A percentile compares a stretch with the other conserved stretches of the same genome.
These are phyloP conservation scores for Leptosphaerulina australis DNA, from an alignment of 2,329 filamentous ascomycete species.

Conservation along the genomic window DNA sequence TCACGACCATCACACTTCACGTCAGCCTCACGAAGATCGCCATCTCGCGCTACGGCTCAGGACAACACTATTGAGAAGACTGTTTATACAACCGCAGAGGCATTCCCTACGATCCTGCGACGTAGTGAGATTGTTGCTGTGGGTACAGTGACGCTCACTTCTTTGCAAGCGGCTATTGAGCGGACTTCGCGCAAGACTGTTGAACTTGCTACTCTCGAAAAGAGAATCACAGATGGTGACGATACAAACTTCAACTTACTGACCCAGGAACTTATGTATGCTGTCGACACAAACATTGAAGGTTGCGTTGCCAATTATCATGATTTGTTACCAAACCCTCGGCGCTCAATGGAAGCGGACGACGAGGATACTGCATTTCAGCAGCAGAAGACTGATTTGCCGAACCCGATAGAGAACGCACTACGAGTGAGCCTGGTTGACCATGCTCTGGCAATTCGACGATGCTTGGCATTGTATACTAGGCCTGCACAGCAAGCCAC, in stretches of 20 bases:
- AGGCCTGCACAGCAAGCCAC: constrained; percentile 67
- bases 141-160: constrained; percentile 69
- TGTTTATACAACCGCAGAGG: constrained; percentile 80
- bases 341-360: constrained; percentile 41
- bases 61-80: constrained; percentile 84
- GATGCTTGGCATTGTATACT: constrained; percentile 73
- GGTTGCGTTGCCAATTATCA: constrained; percentile 80
- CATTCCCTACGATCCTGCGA: constrained; percentile 88
- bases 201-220: constrained; percentile 79
- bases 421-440: constrained; percentile 86
- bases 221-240: constrained; percentile 73
- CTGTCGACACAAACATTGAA: constrained; percentile 75
- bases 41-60: constrained; percentile 67
- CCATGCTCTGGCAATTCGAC: constrained; percentile 85
- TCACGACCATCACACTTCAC: constrained; percentile 80
- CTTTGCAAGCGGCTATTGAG: constrained; percentile 88
- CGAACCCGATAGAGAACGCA: constrained; percentile 71
- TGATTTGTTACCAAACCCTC: constrained; percentile 66
- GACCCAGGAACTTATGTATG: constrained; percentile 76
- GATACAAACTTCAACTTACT: constrained; percentile 71
- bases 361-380: constrained; percentile 41
- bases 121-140: constrained; percentile 81
- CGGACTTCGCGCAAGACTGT: constrained; percentile 88
- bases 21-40: constrained; percentile 73
- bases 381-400: constrained; percentile 52